Percentiles rank a stretch among this genome's conserved stretches.
phyloP scores from a whole-genome alignment of 2,329 filamentous ascomycete species.

The Colletotrichum euphorbiae region DNA sequence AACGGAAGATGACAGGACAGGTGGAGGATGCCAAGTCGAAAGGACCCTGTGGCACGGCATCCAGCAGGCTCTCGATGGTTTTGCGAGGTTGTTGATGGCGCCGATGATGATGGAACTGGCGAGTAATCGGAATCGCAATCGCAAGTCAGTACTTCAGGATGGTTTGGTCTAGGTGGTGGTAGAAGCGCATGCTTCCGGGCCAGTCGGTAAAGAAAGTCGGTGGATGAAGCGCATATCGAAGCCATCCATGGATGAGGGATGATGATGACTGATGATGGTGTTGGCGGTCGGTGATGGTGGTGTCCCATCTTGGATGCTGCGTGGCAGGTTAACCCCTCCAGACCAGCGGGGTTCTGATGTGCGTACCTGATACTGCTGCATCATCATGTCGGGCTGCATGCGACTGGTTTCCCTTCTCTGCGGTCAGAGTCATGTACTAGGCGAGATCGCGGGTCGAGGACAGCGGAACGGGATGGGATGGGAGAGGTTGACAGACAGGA shows the following conservation, averaged over 20 bases:
- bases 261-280: constrained; percentile 7
- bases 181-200: not conserved
- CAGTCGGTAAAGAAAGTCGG: not conserved
- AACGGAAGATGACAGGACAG: constrained; percentile 12
- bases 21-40: not conserved
- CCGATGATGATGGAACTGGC: not conserved
- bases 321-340: constrained; percentile 25
- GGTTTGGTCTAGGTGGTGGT: not conserved
- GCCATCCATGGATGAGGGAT: constrained; percentile 21
- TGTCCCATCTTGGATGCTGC: constrained; percentile 22
- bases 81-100: not conserved
- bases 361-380: not conserved
- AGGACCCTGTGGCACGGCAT: constrained; percentile 5
- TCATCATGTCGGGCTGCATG: constrained; percentile 17
- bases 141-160: not conserved
- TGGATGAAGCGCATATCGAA: not conserved
- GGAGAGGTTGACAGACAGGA: too few species aligned
- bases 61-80: not conserved
- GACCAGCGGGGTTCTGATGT: constrained; percentile 1
- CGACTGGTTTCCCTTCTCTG: constrained; percentile 7
- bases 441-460: not conserved
- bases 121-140: constrained; percentile 3
- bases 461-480: too few species aligned
- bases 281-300: not conserved
- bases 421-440: not conserved